Conservation (phyloP, 2,329 filamentous ascomycete genomes). For the Colletotrichum sp. region DNA sequence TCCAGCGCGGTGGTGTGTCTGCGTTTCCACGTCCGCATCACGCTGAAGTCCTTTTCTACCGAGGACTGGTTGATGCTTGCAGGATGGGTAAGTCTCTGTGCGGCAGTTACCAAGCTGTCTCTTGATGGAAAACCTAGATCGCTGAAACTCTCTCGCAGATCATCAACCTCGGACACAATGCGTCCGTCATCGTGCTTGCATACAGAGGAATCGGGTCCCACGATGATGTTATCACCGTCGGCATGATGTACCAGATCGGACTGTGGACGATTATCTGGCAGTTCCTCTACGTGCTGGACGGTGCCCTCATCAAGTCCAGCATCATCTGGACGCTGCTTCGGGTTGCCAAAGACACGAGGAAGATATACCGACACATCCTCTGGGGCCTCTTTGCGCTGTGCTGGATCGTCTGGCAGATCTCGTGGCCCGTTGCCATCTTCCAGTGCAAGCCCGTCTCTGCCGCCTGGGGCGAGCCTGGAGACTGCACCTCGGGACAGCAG, state of each 20-base stretch:
- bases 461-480: constrained; percentile 14
- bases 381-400: not conserved
- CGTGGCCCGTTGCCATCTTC: constrained; percentile 14
- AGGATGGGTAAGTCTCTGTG: not conserved
- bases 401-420: constrained; percentile 1
- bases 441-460: constrained; percentile 20
- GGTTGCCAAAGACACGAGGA: not conserved
- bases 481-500: not conserved
- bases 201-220: not conserved
- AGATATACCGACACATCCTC: not conserved
- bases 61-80: not conserved
- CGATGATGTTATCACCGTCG: not conserved
- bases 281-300: not conserved
- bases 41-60: not conserved
- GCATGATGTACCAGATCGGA: not conserved
- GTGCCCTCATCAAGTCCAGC: not conserved
- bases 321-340: not conserved
- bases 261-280: constrained; percentile 19
- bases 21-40: not conserved
- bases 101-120: not conserved
- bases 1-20: not conserved
- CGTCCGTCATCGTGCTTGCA: not conserved
- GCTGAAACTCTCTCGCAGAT: not conserved
- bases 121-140: too few relatives aligned
- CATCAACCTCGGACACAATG: not conserved